phyloP scores from a whole-genome alignment of 768 basidiomycete genomes.

The Tulasnella calospora region DNA sequence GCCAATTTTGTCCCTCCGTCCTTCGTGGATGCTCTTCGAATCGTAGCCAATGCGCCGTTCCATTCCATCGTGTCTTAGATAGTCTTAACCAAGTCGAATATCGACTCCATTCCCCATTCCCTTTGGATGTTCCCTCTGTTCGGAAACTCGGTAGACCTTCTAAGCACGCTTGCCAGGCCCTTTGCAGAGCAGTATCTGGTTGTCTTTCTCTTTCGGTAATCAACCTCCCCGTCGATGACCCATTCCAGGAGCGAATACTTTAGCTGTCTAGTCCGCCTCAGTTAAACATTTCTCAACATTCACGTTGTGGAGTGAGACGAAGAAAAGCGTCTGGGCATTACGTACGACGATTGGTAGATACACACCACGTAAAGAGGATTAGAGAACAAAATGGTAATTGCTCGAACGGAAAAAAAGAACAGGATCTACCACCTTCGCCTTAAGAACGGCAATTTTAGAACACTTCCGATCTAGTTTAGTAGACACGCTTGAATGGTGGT shows the following conservation, averaged over 20 bases:
- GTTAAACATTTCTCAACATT: not conserved
- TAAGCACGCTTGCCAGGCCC: too few species aligned
- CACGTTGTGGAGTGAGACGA: not conserved
- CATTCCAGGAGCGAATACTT: not conserved
- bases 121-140: too few species aligned
- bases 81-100: too few species aligned
- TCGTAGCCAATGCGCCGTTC: too few species aligned
- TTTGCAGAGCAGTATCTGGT: too few species aligned
- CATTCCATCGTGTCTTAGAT: too few species aligned
- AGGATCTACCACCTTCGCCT: not conserved
- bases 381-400: not conserved
- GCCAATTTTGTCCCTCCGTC: too few species aligned
- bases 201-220: too few species aligned
- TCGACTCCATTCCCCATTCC: too few species aligned
- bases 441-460: not conserved
- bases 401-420: not conserved
- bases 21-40: too few species aligned
- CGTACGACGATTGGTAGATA: slow-evolving; percentile 6
- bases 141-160: too few species aligned
- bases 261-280: not conserved
- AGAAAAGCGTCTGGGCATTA: not conserved
- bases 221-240: not conserved
- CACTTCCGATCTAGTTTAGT: slow-evolving; percentile 41
- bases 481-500: slow-evolving; percentile 96
- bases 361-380: not conserved